A percentile compares a stretch with the other conserved stretches of the same genome.
Evolutionary conservation across 2,329 filamentous ascomycete species (phyloP).

Genomic region (Ophiostoma triangulosporum): DNA sequence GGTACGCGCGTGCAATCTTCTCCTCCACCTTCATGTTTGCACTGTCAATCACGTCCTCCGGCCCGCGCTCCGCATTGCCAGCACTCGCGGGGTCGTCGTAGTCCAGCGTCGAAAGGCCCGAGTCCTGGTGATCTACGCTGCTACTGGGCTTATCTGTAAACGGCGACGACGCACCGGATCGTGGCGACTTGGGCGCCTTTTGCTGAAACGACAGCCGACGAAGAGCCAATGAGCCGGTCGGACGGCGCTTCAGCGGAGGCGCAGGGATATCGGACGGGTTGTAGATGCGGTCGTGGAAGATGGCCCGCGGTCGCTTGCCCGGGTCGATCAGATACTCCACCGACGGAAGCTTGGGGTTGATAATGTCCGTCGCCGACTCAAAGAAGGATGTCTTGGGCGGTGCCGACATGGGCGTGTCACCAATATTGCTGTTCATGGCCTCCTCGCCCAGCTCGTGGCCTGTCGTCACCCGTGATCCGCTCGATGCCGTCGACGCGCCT

Average conservation of each 20-base stretch:
- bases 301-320: constrained; percentile 66
- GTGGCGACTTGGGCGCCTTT: constrained; percentile 5
- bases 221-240: constrained; percentile 23
- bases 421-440: constrained; percentile 13
- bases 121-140: constrained; percentile 27
- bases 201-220: constrained; percentile 12
- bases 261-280: constrained; percentile 86
- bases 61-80: constrained; percentile 31
- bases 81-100: constrained; percentile 33
- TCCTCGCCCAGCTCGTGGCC: constrained; percentile 31
- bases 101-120: constrained; percentile 30
- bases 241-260: constrained; percentile 48
- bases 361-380: constrained; percentile 81
- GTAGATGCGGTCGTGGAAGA: constrained; percentile 94
- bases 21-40: constrained; percentile 84
- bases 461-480: constrained; percentile 30
- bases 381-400: constrained; percentile 89
- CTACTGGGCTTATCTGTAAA: constrained; percentile 12
- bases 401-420: constrained; percentile 38
- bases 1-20: constrained; percentile 93
- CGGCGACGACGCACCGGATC: not conserved
- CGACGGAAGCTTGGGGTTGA: constrained; percentile 78
- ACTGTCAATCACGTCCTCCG: constrained; percentile 38
- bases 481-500: constrained; percentile 14
- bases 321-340: constrained; percentile 76